Evolutionary conservation across 2,329 filamentous ascomycete species (phyloP), one percentile per base, ranked within the genome.

Genomic region (Lasiodiplodia hormozganensis): DNA sequence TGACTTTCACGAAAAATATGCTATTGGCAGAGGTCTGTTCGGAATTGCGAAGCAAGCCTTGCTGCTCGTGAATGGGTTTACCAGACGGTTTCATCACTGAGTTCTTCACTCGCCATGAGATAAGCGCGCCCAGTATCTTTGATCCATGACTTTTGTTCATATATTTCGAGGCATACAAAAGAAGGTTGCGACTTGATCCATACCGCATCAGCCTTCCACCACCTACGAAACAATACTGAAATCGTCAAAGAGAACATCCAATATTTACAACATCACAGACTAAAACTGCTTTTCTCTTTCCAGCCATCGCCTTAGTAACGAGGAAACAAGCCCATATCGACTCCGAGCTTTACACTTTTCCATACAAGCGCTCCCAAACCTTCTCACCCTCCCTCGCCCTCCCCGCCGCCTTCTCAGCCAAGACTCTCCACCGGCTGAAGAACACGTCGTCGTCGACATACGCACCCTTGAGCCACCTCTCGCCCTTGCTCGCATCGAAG

Each of bases 391-490:
- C 56, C 7, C 47, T 31, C 47, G 52, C 56, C 23, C 40, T 51
- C 16, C 66, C 66, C n/a, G 49, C 56, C 5, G 31, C 23, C 57
- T 12, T 47, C 34, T 53, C 66, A 34, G 47, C 49, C 57, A 68
- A 38, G 11, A 62, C 66, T 31, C 66, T 40, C 66, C 66, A 62
- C 31, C 66, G 34, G 65, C 78, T 81, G 67, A 80, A 74, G 65
- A 89, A 86, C 2, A 88, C 87, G 81, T 92, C 89, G 5, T 86
- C 83, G 70, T 91, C 88, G 34, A 97, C 85, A 79, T 98, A 99
- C 0, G 92, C 87, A 4, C 96, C 96, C 73, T 92, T 92, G 67
- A 98, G 80, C 92, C 93, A 97, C 65, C 95, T 85, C 70, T 89
- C 86, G 0, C 92, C 92, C 7, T 85, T 84, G 0, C 81, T 81